phyloP scores from a whole-genome alignment of 2,329 filamentous ascomycete species.

The Leptodontidium sp. region DNA sequence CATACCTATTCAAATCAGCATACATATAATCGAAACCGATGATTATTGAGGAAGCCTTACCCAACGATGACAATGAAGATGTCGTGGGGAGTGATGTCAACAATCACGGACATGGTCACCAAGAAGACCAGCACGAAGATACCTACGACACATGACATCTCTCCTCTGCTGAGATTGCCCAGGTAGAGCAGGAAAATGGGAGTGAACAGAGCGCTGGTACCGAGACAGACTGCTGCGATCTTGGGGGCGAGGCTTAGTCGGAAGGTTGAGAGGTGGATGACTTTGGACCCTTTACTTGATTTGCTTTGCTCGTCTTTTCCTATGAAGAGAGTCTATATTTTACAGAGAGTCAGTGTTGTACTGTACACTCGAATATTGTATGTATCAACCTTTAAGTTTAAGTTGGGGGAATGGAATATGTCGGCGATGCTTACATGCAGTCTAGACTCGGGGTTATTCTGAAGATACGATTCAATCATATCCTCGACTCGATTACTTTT shows the following conservation, averaged over 20 bases:
- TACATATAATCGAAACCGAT: background rate
- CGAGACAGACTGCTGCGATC: conserved; percentile 8
- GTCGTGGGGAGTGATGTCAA: conserved; percentile 25
- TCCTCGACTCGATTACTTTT: conserved; percentile 12
- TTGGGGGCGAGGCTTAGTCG: conserved; percentile 3
- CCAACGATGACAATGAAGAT: conserved; percentile 29
- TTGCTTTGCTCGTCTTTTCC: background rate
- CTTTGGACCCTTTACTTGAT: background rate
- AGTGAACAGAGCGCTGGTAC: conserved; percentile 19
- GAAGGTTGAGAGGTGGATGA: conserved; percentile 3
- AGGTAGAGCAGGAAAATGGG: conserved; percentile 33
- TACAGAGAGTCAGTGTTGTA: background rate
- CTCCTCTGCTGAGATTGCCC: background rate
- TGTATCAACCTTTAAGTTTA: no score
- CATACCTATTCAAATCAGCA: background rate
- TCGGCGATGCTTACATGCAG: conserved; percentile 15
- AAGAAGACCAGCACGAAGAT: conserved; percentile 23
- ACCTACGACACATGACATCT: conserved; percentile 26
- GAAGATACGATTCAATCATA: conserved; percentile 7
- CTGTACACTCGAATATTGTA: no score
- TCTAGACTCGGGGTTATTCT: background rate
- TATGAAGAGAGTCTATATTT: background rate
- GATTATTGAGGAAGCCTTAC: background rate
- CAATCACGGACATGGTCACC: conserved; percentile 13
- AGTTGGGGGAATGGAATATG: no score